Percentiles rank a stretch among this genome's conserved stretches.
Conservation (phyloP, 495 filamentous ascomycete genomes). For the Aspergillus nidulans region DNA sequence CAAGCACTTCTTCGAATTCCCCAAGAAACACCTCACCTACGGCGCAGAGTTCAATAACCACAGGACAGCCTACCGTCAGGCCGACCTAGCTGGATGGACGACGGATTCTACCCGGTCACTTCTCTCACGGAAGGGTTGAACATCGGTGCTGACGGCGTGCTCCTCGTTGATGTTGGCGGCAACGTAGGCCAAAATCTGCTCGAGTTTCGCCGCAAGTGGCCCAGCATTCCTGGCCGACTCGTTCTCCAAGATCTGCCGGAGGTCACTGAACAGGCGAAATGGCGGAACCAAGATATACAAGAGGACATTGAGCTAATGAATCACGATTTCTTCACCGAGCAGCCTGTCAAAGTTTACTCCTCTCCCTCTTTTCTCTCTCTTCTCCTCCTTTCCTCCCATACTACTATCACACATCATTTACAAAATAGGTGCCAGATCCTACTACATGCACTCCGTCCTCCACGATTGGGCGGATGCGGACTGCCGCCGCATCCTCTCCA, state of each 20-base stretch:
- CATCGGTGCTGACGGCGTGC: constrained; percentile 11
- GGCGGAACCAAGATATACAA: background rate
- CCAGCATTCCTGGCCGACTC: constrained; percentile 28
- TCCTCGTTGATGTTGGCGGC: constrained; percentile 54
- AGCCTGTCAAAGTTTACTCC: constrained; percentile 30
- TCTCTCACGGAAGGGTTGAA: constrained; percentile 26
- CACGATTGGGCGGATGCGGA: constrained; percentile 44
- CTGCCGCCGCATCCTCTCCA: constrained; percentile 31
- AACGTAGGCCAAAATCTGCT: constrained; percentile 46
- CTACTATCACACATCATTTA: too few species aligned
- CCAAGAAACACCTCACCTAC: constrained; percentile 22
- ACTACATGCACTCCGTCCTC: constrained; percentile 41
- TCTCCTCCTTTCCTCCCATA: too few species aligned
- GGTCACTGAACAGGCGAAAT: constrained; percentile 24
- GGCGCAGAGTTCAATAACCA: constrained; percentile 43
- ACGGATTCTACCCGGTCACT: constrained; percentile 43
- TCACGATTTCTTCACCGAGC: constrained; percentile 41
- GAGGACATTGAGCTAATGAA: constrained; percentile 26
- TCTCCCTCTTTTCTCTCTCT: background rate
- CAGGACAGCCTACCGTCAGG: constrained; percentile 47
- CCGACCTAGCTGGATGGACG: constrained; percentile 49
- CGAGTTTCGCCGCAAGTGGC: constrained; percentile 35
- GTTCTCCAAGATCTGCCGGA: constrained; percentile 40
- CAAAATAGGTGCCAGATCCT: constrained; percentile 33
- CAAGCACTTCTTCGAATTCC: constrained; percentile 33